These are phyloP conservation scores for Epichloe aotearoae DNA, from an alignment of 2,329 filamentous ascomycete species.

Conservation along the genomic window DNA sequence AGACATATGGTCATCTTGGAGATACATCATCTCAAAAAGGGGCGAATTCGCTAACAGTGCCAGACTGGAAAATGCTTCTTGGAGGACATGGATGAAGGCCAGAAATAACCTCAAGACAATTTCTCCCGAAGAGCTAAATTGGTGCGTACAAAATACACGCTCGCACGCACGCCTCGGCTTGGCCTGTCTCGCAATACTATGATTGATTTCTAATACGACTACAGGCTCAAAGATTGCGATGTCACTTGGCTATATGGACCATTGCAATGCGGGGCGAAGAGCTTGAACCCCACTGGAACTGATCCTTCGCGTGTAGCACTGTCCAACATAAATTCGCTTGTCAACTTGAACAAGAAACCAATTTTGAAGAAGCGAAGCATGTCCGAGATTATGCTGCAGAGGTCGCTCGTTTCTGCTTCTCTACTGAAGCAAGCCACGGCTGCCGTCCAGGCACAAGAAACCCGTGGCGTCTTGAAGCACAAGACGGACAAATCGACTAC, in stretches of 20 bases:
- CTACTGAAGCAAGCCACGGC: conserved; percentile 81
- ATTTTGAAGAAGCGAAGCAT: conserved; percentile 95
- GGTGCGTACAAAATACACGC: conserved; percentile 41
- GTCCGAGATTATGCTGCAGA: conserved; percentile 88
- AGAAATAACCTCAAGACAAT: conserved; percentile 81
- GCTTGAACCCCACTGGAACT: conserved; percentile 32
- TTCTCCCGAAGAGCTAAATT: conserved; percentile 84
- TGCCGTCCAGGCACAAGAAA: conserved; percentile 71
- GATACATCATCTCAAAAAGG: conserved; percentile 72
- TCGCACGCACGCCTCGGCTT: neutral
- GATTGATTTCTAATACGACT: conserved; percentile 15
- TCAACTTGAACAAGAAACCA: conserved; percentile 60
- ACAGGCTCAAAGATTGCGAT: conserved; percentile 90
- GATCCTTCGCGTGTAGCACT: conserved; percentile 29
- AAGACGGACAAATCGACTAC: conserved; percentile 50
- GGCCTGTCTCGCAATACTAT: neutral
- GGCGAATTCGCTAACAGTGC: conserved; percentile 69
- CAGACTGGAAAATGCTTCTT: conserved; percentile 87
- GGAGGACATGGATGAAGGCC: conserved; percentile 91
- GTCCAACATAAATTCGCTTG: conserved; percentile 48
- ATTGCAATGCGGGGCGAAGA: conserved; percentile 57
- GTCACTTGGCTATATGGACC: conserved; percentile 97
- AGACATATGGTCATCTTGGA: conserved; percentile 96
- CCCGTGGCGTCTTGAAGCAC: conserved; percentile 36
- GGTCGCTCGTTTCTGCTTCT: conserved; percentile 76